phyloP scores from a whole-genome alignment of 148 eudicot species.

The Bassia scoparia region DNA sequence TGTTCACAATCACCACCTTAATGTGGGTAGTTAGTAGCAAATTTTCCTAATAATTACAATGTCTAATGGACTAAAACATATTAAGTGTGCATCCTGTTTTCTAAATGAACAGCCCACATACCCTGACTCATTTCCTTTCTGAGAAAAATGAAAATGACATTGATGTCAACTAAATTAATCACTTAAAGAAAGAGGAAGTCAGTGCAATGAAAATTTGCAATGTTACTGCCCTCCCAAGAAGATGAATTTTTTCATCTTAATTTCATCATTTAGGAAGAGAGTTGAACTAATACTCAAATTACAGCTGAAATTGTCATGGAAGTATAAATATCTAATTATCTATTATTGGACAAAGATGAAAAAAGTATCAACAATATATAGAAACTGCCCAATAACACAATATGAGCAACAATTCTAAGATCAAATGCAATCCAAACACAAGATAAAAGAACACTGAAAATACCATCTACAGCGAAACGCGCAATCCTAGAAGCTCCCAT shows the following conservation, averaged over 20 bases:
- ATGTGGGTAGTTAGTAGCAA: too few relatives aligned
- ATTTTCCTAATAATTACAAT: too few relatives aligned
- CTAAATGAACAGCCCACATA: too few relatives aligned
- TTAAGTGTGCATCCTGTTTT: too few relatives aligned
- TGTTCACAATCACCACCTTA: too few relatives aligned
- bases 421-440: neutral
- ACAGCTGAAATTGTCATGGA: neutral
- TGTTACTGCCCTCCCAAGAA: neutral
- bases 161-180: too few relatives aligned
- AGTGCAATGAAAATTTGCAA: neutral
- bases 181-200: neutral
- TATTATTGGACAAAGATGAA: neutral
- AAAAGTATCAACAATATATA: neutral
- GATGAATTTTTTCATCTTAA: too few relatives aligned
- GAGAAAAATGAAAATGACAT: too few relatives aligned
- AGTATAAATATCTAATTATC: neutral
- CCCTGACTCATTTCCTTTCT: too few relatives aligned
- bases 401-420: neutral
- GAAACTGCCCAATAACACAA: neutral
- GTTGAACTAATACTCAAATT: neutral
- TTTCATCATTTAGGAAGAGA: neutral
- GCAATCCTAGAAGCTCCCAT: slow-evolving; percentile 97
- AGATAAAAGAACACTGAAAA: slow-evolving; percentile 8
- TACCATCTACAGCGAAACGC: slow-evolving; percentile 86
- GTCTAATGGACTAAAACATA: too few relatives aligned